Evolutionary conservation across 495 filamentous ascomycete species (phyloP), one percentile per base, ranked within the genome.

Genomic region (Achaetomiella virescens): DNA sequence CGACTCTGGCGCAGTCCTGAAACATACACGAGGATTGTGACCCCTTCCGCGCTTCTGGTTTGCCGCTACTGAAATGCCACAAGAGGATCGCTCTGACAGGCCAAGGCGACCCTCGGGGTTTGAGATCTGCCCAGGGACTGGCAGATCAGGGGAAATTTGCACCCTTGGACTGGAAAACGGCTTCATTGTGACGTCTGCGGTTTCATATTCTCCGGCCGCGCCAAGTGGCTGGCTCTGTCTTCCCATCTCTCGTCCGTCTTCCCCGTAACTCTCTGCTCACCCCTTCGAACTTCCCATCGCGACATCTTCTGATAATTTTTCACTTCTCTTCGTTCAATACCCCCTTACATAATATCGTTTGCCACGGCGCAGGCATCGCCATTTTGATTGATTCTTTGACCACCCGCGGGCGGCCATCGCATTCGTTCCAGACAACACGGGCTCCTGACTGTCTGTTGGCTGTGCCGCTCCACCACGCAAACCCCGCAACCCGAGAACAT

Each of bases 1-100:
- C 69, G 60, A 71, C 63, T 69, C 69, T 72, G 70, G 58, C 61
- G 63, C 70, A 71, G 56, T 37, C 59, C 66, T 73, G 73, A 74
- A 75, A 72, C 71, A 60, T 54, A 48, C 4, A 6, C 41, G 49
- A 52, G 40, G 20, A 43, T 55, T 48, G 42, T 12, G 9, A n/a
- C 43, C 24, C 52, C 54, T 52, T 50, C 45, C 51, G 37, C 29
- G 49, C 20, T 17, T 31, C 27, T 38, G 41, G 24, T 33, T 46
- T 46, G 52, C 42, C 52, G 42, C 52, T 24, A 20, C 1, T 3
- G 10, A 24, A 24, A 43, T 38, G 36, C 49, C 24, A 15, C 15
- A n/a, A 31, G 22, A 50, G 20, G 24, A 14, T 15, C 17, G 43
- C 46, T 2, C 21, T 41, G 33, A 7, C 9, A 40, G 35, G 15